phyloP scores from a whole-genome alignment of 75 land plant species.

The Isoetes taiwanensis region DNA sequence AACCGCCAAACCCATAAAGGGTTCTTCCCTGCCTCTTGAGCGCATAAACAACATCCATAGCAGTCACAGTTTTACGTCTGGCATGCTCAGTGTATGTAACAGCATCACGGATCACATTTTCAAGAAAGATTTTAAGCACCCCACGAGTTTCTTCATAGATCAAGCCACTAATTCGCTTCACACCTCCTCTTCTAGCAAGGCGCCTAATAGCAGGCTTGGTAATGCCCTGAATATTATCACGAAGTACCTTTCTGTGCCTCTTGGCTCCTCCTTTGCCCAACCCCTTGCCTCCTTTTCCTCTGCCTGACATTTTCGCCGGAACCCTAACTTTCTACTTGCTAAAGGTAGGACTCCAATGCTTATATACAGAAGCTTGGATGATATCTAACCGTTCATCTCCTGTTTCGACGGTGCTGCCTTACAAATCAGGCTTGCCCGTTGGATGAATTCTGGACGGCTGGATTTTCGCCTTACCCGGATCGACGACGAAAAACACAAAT shows the following conservation, averaged over 20 bases:
- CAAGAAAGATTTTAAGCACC: neutral
- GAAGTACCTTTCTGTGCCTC: constrained; percentile 19
- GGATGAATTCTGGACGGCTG: too few species aligned
- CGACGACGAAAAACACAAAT: too few species aligned
- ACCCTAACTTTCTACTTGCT: too few species aligned
- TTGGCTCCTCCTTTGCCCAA: constrained; percentile 34
- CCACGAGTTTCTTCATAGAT: constrained; percentile 29
- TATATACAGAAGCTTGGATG: too few species aligned
- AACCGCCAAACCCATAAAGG: too few species aligned
- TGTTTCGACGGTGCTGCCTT: too few species aligned
- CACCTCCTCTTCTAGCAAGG: constrained; percentile 28
- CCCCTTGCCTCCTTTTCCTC: constrained; percentile 37
- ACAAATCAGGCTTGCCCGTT: too few species aligned
- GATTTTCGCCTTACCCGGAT: too few species aligned
- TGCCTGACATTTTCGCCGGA: constrained; percentile 34
- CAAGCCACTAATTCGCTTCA: constrained; percentile 34
- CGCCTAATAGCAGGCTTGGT: constrained; percentile 30
- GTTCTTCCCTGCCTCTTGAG: too few species aligned
- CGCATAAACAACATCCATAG: constrained; percentile 31
- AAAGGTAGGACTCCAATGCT: too few species aligned
- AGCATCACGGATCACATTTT: neutral
- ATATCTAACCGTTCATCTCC: too few species aligned
- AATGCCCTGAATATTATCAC: constrained; percentile 4
- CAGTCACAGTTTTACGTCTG: constrained; percentile 23
- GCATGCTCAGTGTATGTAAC: neutral